Evolutionary conservation across 305 asterid species (phyloP).

Genomic region (Fraxinus baroniana): DNA sequence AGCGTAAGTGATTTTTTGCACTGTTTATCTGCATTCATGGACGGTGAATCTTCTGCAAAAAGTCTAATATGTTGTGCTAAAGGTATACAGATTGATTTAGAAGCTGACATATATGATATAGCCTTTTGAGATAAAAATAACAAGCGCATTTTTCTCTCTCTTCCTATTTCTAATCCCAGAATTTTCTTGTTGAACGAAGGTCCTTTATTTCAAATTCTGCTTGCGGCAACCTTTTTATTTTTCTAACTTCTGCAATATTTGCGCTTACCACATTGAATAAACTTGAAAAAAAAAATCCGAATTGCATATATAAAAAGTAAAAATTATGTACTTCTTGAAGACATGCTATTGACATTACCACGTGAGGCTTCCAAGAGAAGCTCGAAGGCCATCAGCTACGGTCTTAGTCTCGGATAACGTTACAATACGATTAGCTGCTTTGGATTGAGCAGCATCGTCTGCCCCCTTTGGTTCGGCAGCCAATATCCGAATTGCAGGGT

Average conservation of each 20-base stretch:
- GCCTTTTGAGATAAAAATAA: neutral
- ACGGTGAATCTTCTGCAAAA: neutral
- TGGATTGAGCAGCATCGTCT: slow-evolving; percentile 80
- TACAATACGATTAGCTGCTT: slow-evolving; percentile 56
- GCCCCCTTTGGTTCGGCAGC: slow-evolving; percentile 97
- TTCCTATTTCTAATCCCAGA: neutral
- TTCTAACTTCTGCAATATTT: neutral
- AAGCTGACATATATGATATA: neutral
- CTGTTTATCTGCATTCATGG: neutral
- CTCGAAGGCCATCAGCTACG: slow-evolving; percentile 92
- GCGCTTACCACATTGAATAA: neutral
- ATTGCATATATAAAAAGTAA: neutral
- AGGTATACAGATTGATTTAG: neutral
- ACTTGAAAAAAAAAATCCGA: neutral
- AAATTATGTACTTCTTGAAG: slow-evolving; percentile 6
- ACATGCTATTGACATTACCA: slow-evolving; percentile 47
- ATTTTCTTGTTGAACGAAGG: neutral
- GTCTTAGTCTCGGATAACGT: slow-evolving; percentile 65
- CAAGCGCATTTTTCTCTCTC: neutral
- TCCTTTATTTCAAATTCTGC: neutral
- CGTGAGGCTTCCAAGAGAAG: slow-evolving; percentile 79
- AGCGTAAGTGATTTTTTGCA: neutral
- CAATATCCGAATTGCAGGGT: slow-evolving; percentile 64
- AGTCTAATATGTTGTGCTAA: neutral
- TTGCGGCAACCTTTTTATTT: neutral